A percentile compares a stretch with the other conserved stretches of the same genome.
Evolutionary conservation across 768 basidiomycete species (phyloP).

Genomic region (Boletus insuetus): DNA sequence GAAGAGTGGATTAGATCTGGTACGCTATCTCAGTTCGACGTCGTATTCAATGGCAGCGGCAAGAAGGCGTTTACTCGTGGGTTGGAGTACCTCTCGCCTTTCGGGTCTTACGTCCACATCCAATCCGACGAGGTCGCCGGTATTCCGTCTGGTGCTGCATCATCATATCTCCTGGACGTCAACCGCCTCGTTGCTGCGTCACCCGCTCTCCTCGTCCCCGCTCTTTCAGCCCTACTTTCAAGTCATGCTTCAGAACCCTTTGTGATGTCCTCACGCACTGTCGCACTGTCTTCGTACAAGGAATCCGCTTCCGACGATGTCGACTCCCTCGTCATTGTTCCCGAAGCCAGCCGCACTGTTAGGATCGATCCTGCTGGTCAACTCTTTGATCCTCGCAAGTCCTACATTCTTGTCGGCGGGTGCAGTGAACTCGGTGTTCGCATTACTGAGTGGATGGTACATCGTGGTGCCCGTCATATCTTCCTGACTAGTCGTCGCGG

Average conservation of each 20-base stretch:
- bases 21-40: conserved; percentile 15
- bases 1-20: conserved; percentile 16
- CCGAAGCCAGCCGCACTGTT: conserved; percentile 1
- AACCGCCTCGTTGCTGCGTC: conserved; percentile 19
- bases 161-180: conserved; percentile 21
- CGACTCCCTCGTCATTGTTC: conserved; percentile 19
- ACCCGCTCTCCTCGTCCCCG: conserved; percentile 16
- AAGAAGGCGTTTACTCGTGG: conserved; percentile 15
- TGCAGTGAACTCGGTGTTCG: conserved; percentile 25
- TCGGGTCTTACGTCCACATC: conserved; percentile 27
- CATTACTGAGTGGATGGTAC: conserved; percentile 34
- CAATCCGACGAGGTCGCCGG: conserved; percentile 13
- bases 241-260: conserved; percentile 19
- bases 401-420: conserved; percentile 21
- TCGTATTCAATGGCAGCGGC: conserved; percentile 25
- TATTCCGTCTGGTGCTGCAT: conserved; percentile 18
- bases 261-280: conserved; percentile 2
- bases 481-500: conserved; percentile 30
- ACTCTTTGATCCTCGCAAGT: conserved; percentile 31
- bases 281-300: conserved; percentile 12
- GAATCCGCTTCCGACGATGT: not conserved
- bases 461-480: conserved; percentile 32
- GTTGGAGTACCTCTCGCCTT: conserved; percentile 19
- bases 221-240: conserved; percentile 17
- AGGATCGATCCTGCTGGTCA: conserved; percentile 27